phyloP scores from a whole-genome alignment of 1,284 basidiomycete genomes.

The Filobasidium uniguttulatum region DNA sequence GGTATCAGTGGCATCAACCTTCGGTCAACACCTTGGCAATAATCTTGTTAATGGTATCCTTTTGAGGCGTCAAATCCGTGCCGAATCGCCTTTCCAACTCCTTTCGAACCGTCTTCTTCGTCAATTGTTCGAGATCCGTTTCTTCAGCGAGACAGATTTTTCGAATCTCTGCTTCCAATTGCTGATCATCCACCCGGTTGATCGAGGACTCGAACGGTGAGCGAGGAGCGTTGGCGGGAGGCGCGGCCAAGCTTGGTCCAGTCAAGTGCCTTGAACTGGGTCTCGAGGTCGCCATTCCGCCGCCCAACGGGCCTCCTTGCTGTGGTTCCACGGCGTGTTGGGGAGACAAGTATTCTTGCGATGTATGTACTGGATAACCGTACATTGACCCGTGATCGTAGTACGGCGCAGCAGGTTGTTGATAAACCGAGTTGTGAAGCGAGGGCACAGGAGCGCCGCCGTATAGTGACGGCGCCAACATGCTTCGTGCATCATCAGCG shows the following conservation, averaged over 20 bases:
- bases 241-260: constrained; percentile 18
- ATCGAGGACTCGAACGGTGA: too few species aligned
- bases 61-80: constrained; percentile 33
- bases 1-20: neutral
- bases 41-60: constrained; percentile 37
- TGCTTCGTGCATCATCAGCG: neutral
- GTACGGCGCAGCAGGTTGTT: too few species aligned
- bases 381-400: constrained; percentile 18
- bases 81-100: constrained; percentile 65
- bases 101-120: constrained; percentile 73
- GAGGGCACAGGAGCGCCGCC: neutral
- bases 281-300: neutral
- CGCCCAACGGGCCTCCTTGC: neutral
- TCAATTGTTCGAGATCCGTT: constrained; percentile 74
- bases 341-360: neutral
- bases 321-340: neutral
- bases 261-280: constrained; percentile 18
- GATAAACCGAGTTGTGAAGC: too few species aligned
- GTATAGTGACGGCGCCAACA: constrained; percentile 10
- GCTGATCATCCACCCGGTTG: constrained; percentile 45
- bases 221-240: constrained; percentile 41
- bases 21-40: constrained; percentile 33
- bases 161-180: constrained; percentile 58
- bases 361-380: constrained; percentile 14
- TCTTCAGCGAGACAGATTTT: constrained; percentile 46